phyloP scores from a whole-genome alignment of 768 basidiomycete species.

The Glaciozyma martinii region DNA sequence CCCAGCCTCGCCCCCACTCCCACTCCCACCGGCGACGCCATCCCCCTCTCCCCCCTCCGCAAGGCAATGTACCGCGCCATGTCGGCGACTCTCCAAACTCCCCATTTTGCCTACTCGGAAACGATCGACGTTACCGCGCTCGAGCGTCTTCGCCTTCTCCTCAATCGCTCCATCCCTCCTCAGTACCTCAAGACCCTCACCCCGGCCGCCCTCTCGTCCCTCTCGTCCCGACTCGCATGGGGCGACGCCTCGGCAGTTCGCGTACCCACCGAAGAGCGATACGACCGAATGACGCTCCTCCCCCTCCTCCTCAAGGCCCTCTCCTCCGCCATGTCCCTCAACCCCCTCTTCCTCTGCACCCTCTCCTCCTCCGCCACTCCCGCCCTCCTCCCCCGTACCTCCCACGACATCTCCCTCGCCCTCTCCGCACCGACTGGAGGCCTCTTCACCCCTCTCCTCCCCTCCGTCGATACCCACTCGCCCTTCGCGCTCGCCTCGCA shows the following conservation, averaged over 20 bases:
- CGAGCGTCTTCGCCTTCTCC: slow-evolving; percentile 22
- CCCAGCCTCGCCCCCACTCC: not conserved
- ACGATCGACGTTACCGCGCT: slow-evolving; percentile 30
- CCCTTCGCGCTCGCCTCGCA: slow-evolving; percentile 48
- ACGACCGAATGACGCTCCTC: slow-evolving; percentile 62
- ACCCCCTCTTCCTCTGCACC: slow-evolving; percentile 73
- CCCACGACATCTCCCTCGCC: slow-evolving; percentile 66
- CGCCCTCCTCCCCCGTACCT: slow-evolving; percentile 32
- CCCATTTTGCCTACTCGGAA: slow-evolving; percentile 60
- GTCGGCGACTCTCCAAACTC: slow-evolving; percentile 66
- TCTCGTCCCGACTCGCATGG: not conserved
- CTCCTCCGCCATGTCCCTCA: slow-evolving; percentile 66
- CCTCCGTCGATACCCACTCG: slow-evolving; percentile 44
- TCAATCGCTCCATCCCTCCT: slow-evolving; percentile 16
- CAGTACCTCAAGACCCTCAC: slow-evolving; percentile 10
- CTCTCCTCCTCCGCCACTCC: slow-evolving; percentile 40
- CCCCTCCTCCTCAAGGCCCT: slow-evolving; percentile 77
- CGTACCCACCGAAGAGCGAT: not conserved
- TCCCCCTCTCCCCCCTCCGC: slow-evolving; percentile 56
- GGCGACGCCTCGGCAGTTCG: not conserved
- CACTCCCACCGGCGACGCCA: not conserved
- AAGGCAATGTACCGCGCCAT: slow-evolving; percentile 85
- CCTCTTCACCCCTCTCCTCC: slow-evolving; percentile 69
- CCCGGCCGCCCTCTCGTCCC: not conserved
- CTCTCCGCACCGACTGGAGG: slow-evolving; percentile 60